A percentile compares a stretch with the other conserved stretches of the same genome.
phyloP scores from a whole-genome alignment of 495 filamentous ascomycete species.

The Podospora appendiculata region DNA sequence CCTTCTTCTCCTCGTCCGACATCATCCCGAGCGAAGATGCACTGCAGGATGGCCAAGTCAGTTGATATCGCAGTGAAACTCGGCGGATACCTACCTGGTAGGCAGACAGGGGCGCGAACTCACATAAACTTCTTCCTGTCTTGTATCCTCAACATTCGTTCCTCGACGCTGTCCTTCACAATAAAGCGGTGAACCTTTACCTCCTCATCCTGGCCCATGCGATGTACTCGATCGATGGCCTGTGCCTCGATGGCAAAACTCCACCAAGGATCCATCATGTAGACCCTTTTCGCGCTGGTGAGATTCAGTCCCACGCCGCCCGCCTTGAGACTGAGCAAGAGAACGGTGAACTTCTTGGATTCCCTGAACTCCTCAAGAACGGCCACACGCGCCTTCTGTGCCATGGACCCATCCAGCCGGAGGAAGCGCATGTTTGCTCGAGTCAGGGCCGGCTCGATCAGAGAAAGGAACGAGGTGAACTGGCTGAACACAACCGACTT shows the following conservation, averaged over 20 bases:
- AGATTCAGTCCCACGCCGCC: conserved; percentile 93
- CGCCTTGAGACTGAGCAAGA: conserved; percentile 79
- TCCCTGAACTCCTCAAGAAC: conserved; percentile 65
- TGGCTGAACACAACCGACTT: conserved; percentile 94
- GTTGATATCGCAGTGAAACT: neutral
- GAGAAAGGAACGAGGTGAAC: conserved; percentile 92
- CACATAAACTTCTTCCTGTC: conserved; percentile 93
- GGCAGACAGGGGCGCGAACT: conserved; percentile 24
- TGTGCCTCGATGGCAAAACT: conserved; percentile 94
- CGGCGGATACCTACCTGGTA: neutral
- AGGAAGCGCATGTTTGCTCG: conserved; percentile 67
- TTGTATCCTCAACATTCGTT: conserved; percentile 88
- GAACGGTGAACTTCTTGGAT: conserved; percentile 45
- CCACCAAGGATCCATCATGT: conserved; percentile 99
- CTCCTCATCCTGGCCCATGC: conserved; percentile 88
- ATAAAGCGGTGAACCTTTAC: conserved; percentile 84
- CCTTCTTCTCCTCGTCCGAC: conserved; percentile 84
- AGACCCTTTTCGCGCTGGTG: conserved; percentile 79
- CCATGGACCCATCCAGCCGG: conserved; percentile 85
- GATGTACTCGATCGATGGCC: conserved; percentile 96
- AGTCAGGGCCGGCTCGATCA: conserved; percentile 71
- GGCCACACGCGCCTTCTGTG: conserved; percentile 71
- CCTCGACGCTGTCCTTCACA: conserved; percentile 84
- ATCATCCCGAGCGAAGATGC: conserved; percentile 90
- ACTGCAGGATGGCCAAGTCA: conserved; percentile 37